Evolutionary conservation across 2,329 filamentous ascomycete species (phyloP).

Genomic region (Sarocladiaceae sp.): DNA sequence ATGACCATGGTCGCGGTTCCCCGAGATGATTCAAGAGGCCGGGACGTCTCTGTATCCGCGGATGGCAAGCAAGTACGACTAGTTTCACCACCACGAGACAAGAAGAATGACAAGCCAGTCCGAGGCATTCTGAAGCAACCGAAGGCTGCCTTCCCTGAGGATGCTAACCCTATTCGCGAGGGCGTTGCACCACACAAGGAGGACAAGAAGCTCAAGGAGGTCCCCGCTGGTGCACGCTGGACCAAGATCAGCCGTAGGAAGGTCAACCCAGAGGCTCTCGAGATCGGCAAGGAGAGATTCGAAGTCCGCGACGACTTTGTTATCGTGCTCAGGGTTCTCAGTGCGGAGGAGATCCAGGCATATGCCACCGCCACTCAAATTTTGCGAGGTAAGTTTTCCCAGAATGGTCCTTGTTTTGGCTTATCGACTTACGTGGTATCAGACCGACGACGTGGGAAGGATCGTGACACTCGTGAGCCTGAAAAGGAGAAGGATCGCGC

Average conservation of each 20-base stretch:
- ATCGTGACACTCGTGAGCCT: constrained; percentile 10
- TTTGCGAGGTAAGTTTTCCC: constrained; percentile 62
- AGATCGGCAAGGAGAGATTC: constrained; percentile 82
- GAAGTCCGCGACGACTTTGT: constrained; percentile 92
- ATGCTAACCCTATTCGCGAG: constrained; percentile 76
- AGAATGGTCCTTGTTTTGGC: background rate
- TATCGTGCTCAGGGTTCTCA: constrained; percentile 84
- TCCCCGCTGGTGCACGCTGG: constrained; percentile 78
- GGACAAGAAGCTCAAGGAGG: constrained; percentile 65
- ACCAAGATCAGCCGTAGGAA: constrained; percentile 86
- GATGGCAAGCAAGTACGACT: constrained; percentile 51
- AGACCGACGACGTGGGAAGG: constrained; percentile 11
- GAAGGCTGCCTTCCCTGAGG: constrained; percentile 79
- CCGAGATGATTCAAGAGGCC: constrained; percentile 25
- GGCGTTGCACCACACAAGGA: constrained; percentile 94
- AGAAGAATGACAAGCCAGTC: constrained; percentile 57
- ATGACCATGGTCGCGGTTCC: constrained; percentile 13
- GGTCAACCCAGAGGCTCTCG: constrained; percentile 84
- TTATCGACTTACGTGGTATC: background rate
- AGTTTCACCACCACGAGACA: constrained; percentile 65
- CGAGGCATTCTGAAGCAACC: constrained; percentile 86
- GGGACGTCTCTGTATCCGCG: background rate
- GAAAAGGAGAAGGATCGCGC: constrained; percentile 13
- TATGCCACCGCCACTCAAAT: constrained; percentile 79
- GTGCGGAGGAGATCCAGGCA: constrained; percentile 83